Evolutionary conservation across 768 basidiomycete genomes (phyloP).

Genomic region (Russula sp.): DNA sequence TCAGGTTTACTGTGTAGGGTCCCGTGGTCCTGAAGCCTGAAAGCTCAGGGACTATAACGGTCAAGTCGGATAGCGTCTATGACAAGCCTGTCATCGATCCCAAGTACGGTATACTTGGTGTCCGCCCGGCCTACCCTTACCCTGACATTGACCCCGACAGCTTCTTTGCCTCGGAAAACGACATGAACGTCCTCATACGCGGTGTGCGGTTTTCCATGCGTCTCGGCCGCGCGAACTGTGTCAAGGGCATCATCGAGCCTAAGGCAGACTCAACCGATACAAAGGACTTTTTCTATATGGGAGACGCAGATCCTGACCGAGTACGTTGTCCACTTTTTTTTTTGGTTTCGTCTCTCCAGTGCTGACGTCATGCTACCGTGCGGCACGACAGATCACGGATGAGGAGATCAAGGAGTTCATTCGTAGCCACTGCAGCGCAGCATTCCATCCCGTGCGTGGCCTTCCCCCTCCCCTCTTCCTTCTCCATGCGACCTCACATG

Average conservation of each 20-base stretch:
- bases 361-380: not conserved
- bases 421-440: not conserved
- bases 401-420: constrained; percentile 24
- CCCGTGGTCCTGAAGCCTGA: constrained; percentile 18
- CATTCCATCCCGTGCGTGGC: constrained; percentile 32
- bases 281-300: constrained; percentile 18
- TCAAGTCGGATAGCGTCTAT: constrained; percentile 14
- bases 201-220: constrained; percentile 19
- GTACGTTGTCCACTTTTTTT: not conserved
- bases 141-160: constrained; percentile 2
- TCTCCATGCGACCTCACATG: not conserved
- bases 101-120: constrained; percentile 4
- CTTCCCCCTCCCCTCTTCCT: not conserved
- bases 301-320: constrained; percentile 13
- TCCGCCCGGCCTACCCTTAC: not conserved
- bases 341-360: not conserved
- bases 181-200: constrained; percentile 18
- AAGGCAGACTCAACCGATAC: constrained; percentile 10
- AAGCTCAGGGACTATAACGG: constrained; percentile 14
- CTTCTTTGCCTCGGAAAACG: constrained; percentile 21
- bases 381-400: constrained; percentile 15
- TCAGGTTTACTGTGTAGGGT: not conserved
- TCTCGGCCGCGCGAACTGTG: constrained; percentile 7
- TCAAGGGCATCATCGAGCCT: constrained; percentile 18
- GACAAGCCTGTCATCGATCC: constrained; percentile 19